phyloP scores from a whole-genome alignment of 2,329 filamentous ascomycete genomes.

The Rutstroemia sp. region DNA sequence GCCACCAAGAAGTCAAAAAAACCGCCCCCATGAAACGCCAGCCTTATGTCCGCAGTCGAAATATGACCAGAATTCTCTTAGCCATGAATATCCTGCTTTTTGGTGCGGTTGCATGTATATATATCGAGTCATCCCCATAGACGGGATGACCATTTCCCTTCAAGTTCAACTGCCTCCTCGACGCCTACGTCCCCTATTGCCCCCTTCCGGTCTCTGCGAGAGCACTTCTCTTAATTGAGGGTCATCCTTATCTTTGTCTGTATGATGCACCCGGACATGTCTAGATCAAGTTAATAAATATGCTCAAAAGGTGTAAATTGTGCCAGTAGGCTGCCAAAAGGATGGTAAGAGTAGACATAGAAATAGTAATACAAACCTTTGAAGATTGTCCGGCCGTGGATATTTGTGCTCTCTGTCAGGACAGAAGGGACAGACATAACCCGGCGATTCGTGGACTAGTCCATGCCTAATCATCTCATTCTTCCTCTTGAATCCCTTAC shows the following conservation, averaged over 20 bases:
- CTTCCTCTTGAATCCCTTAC: conserved; percentile 64
- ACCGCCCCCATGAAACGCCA: neutral
- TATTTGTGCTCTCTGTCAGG: conserved; percentile 91
- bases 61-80: neutral
- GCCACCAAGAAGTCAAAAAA: neutral
- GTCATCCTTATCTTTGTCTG: conserved; percentile 86
- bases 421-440: conserved; percentile 95
- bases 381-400: conserved; percentile 89
- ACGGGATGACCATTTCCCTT: neutral
- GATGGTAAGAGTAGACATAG: too few relatives aligned
- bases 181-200: conserved; percentile 69
- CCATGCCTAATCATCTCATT: conserved; percentile 72
- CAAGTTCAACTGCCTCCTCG: conserved; percentile 28
- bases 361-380: conserved; percentile 57
- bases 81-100: too few relatives aligned
- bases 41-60: neutral
- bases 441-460: conserved; percentile 86
- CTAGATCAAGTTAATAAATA: conserved; percentile 36
- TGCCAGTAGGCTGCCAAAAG: neutral
- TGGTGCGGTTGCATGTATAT: neutral
- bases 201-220: conserved; percentile 76
- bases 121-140: neutral
- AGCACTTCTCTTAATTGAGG: conserved; percentile 73
- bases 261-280: conserved; percentile 87
- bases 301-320: neutral